Base-by-base conservation (phyloP, 768 basidiomycete species). In the Omphalotus guepiniiformis region DNA sequence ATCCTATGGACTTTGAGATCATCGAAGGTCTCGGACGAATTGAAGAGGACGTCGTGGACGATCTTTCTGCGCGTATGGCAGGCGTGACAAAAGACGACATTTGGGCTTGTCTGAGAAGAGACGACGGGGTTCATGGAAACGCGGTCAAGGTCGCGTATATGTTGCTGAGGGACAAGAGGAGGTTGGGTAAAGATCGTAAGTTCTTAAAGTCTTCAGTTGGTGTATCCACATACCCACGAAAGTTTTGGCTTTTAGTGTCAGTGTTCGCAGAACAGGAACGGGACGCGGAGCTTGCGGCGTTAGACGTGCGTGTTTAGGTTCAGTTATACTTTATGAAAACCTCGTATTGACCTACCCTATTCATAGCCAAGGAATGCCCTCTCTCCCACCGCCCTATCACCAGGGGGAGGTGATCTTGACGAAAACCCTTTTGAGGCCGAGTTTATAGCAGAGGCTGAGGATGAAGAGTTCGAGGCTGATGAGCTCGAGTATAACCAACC, bases 121-220 rank as follows among this genome's bases (percentile, higher is more conserved):
- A 93, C 43, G 92, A 94, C 53, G 93, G 89, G 0, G 74, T 80
- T 34, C 83, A 85, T 51, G 90, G 93, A 30, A 96, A 97, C 61
- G 85, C 91, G 45, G 86, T 98, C 61, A 94, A 96, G 67, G 93
- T 99, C 6, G 93, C 95, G 0, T 99, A 98, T 65, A 83, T 93
- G 80, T 73, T 99, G 3, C 72, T 96, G 37, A 74, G 92, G 48
- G 95, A 99, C 60, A 93, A 93, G 69, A 74, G 83, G 55, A 71
- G 93, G 30, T 75, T 88, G 44, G 83, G 92, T 5, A 80, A 86
- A 63, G 91, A 93, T 62, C 68, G 93, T 95, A 58, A 75, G 92
- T 75, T 11, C 15, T 4, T 47, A 38, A 26, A 40, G 37, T 13
- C 29, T 29, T 28, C 39, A n/a, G 8, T 39, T 52, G 32, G 46